Conservation (phyloP, 2,329 filamentous ascomycete genomes). For the Epichloe brachyelytri region DNA sequence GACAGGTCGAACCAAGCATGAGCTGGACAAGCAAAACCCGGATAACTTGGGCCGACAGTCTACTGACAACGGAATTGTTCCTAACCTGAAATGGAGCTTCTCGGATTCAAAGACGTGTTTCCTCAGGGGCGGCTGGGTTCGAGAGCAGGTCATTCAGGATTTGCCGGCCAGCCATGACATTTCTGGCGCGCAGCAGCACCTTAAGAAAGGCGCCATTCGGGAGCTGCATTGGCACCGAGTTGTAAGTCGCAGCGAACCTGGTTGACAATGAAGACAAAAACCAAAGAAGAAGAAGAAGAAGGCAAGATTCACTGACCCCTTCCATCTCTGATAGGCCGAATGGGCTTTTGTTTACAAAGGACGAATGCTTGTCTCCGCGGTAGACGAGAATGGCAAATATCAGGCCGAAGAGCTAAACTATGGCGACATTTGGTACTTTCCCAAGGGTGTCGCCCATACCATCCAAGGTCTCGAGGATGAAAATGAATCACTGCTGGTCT, state of each 20-base stretch:
- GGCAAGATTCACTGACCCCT: not conserved
- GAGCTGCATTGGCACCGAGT: slow-evolving; percentile 57
- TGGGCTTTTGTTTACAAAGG: slow-evolving; percentile 52
- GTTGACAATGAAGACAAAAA: not conserved
- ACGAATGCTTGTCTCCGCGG: slow-evolving; percentile 43
- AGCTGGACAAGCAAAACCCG: slow-evolving; percentile 49
- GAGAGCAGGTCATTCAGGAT: slow-evolving; percentile 55
- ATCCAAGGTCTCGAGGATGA: slow-evolving; percentile 52
- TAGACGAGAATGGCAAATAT: slow-evolving; percentile 47
- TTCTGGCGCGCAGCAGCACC: slow-evolving; percentile 53
- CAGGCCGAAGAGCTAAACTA: slow-evolving; percentile 41
- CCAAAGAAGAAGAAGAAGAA: too few species aligned
- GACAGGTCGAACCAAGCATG: slow-evolving; percentile 49
- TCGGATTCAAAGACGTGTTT: slow-evolving; percentile 52
- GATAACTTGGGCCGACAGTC: slow-evolving; percentile 47
- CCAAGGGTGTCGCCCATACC: slow-evolving; percentile 50
- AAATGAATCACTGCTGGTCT: slow-evolving; percentile 54
- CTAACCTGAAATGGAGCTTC: slow-evolving; percentile 58
- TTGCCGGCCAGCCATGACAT: slow-evolving; percentile 53
- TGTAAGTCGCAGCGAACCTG: slow-evolving; percentile 27
- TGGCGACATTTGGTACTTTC: slow-evolving; percentile 58
- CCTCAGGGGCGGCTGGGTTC: slow-evolving; percentile 51
- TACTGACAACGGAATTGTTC: slow-evolving; percentile 50
- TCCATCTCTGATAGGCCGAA: slow-evolving; percentile 37
- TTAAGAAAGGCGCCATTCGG: slow-evolving; percentile 51